Evolutionary conservation across 305 asterid species (phyloP), one percentile per base, ranked within the genome.

Genomic region (Fraxinus velutina): DNA sequence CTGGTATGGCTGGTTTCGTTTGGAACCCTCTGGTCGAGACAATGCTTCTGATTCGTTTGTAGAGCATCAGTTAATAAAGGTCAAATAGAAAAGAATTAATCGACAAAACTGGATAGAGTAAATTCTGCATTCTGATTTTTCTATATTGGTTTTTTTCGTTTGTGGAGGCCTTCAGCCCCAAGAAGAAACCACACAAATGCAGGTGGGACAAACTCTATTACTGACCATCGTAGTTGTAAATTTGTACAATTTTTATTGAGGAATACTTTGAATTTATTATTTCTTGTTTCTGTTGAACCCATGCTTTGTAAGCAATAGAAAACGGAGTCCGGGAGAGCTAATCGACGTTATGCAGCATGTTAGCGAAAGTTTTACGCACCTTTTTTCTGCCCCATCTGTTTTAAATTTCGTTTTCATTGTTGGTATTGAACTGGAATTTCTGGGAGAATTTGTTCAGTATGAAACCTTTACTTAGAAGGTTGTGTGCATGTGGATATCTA

Each of bases 41-140:
- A 27, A 4, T 68, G 68, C 34, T 32, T 82, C 73, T 7, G 52
- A 83, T 80, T 68, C 80, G 57, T 84, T 80, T 72, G 72, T 76
- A 37, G 78, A 80, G 78, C 83, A 78, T 79, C 19, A 15, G 79
- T 70, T 19, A 70, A 80, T 84, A 80, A 84, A 42, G 71, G 73
- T 29, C 44, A 24, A 32, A 30, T 30, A 37, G 72, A 37, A 52
- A 37, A 34, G 3, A 73, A 73, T 33, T 44, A 19, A 72, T 15
- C 77, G 76, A 80, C 42, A 76, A 78, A 29, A 75, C 12, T 74
- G 17, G 73, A 70, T 32, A 0, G 80, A 68, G 39, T 21, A 22
- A 29, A 50, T 8, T 77, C 37, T 52, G 44, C n/a, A 12, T 77
- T 33, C 17, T 29, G 9, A 15, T 29, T 77, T 55, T 71, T 68